Evolutionary conservation across 495 filamentous ascomycete genomes (phyloP).

Genomic region (Penicillium ochrochloron): DNA sequence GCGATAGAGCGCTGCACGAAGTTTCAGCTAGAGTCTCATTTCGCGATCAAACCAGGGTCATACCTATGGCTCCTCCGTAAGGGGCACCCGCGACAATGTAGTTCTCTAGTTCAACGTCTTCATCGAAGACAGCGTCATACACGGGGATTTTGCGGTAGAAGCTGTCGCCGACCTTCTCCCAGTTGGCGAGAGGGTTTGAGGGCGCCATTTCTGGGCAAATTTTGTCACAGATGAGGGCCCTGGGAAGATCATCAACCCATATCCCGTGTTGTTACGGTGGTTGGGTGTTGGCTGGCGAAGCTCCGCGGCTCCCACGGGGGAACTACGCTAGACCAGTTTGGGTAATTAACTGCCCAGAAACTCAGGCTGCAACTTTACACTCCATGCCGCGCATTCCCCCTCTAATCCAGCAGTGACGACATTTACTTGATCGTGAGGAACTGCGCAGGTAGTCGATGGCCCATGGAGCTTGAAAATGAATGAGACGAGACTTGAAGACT

Average conservation of each 20-base stretch:
- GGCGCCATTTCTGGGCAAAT: slow-evolving; percentile 40
- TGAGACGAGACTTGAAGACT: slow-evolving; percentile 59
- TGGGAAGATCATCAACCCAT: slow-evolving; percentile 26
- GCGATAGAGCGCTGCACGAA: slow-evolving; percentile 74
- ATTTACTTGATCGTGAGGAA: slow-evolving; percentile 2
- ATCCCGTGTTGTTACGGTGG: slow-evolving; percentile 27
- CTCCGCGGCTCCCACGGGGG: slow-evolving; percentile 19
- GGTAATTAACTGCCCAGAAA: slow-evolving; percentile 16
- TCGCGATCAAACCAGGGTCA: slow-evolving; percentile 21
- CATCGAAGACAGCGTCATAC: slow-evolving; percentile 89
- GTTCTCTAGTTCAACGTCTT: slow-evolving; percentile 92
- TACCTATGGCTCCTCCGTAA: slow-evolving; percentile 94
- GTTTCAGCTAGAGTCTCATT: slow-evolving; percentile 9
- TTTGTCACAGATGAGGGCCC: slow-evolving; percentile 21
- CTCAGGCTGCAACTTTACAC: slow-evolving; percentile 16
- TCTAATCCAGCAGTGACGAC: slow-evolving; percentile 5
- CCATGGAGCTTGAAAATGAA: slow-evolving; percentile 56
- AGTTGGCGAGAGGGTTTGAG: slow-evolving; percentile 79
- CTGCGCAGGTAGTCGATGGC: not conserved
- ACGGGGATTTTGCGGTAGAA: slow-evolving; percentile 94
- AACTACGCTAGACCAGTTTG: slow-evolving; percentile 23
- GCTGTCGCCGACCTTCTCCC: slow-evolving; percentile 87
- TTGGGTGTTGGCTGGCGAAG: slow-evolving; percentile 24
- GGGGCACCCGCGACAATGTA: slow-evolving; percentile 91
- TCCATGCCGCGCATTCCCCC: not conserved